Evolutionary conservation across 768 basidiomycete species (phyloP), one percentile per base, ranked within the genome.

Genomic region (Xerocomellus intermedius): DNA sequence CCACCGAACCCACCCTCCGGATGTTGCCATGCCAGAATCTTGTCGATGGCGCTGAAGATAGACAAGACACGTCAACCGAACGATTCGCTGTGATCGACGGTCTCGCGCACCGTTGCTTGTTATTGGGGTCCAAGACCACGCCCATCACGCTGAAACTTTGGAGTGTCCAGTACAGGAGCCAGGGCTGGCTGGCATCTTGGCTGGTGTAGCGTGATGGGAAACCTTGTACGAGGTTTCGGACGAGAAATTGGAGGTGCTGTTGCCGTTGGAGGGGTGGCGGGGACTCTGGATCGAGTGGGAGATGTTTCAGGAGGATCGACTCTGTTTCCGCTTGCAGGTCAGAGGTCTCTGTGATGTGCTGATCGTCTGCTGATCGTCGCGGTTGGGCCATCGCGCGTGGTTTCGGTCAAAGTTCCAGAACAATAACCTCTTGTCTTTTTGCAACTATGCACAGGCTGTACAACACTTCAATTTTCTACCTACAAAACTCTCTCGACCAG

Each of bases 101-200:
- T 38, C n/a, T 26, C 30, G 3, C 52, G 28, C 61, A 93, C 93
- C 83, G 77, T 59, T 91, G 84, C 68, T 86, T 89, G 63, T 82
- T 93, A 19, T 74, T 79, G 2, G 86, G 84, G 76, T 95, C 94
- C 47, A 96, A 63, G 2, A 76, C 86, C 8, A 91, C 85, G 47
- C 93, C 91, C 42, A 96, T 67, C 3, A 85, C 67, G 62, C 89
- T 87, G 63, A 97, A 88, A 14, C 86, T 78, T 63, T 99, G 94
- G 10, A 95, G 67, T 0, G 85, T 86, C 95, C 97, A 98, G 73
- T 91, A 98, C 55, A 98, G 69, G 28, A 98, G 75, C 97, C 97
- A 98, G 0, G 97, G 90, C 63, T 96, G 87, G 61, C 91, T 94
- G 0, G 96, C 95, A 68, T 98, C 97, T 64, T 98, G 89, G 43